These are phyloP conservation scores for Psidium guajava DNA, from an alignment of 345 rosid species.

Conservation along the genomic window DNA sequence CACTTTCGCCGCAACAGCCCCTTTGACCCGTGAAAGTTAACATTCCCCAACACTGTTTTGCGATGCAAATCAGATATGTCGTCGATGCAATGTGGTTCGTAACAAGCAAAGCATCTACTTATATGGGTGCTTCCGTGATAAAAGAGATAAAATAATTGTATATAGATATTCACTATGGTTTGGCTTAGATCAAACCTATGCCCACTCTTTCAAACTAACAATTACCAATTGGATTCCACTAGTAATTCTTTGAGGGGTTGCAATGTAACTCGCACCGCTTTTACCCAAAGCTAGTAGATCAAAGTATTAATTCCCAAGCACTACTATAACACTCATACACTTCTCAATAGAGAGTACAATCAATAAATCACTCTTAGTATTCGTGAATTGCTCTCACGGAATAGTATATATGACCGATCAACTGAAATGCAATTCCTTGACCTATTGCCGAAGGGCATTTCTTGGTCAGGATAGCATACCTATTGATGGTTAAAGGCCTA, in stretches of 20 bases:
- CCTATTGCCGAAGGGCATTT: too few relatives aligned
- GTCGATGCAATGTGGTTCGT: background rate
- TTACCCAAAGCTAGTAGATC: background rate
- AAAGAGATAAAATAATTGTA: background rate
- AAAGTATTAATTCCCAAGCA: background rate
- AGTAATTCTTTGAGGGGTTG: background rate
- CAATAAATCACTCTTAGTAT: background rate
- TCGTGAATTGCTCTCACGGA: background rate
- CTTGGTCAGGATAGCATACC: too few relatives aligned
- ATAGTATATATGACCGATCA: background rate
- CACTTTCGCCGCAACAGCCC: background rate
- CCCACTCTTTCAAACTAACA: background rate
- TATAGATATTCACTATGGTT: background rate
- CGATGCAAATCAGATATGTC: background rate
- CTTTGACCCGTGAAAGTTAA: background rate
- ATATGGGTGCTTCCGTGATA: rapidly evolving
- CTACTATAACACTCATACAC: background rate
- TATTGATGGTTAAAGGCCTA: too few relatives aligned
- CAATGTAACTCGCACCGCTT: background rate
- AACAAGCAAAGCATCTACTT: background rate
- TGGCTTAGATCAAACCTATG: background rate
- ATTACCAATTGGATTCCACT: background rate
- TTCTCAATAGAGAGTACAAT: background rate
- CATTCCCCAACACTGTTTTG: background rate
- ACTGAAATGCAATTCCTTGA: too few relatives aligned